phyloP scores from a whole-genome alignment of 352 stramenopile species.

The Phytophthora uliginosa region DNA sequence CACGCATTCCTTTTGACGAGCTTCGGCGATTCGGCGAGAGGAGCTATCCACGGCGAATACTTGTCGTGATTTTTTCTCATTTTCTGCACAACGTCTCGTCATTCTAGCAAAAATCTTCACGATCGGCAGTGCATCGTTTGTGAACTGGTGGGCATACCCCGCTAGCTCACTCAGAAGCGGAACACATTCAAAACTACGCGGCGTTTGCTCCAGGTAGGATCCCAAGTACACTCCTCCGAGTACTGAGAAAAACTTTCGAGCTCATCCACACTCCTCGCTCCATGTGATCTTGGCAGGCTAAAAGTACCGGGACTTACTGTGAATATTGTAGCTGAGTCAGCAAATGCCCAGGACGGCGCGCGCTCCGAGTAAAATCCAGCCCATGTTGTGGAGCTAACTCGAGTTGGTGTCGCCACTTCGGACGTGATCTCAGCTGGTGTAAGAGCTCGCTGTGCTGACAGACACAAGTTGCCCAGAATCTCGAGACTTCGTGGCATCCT shows the following conservation, averaged over 20 bases:
- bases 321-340: constrained; percentile 12
- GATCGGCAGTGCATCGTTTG: constrained; percentile 7
- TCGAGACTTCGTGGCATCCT: constrained; percentile 47
- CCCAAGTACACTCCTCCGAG: constrained; percentile 49
- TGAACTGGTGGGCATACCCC: constrained; percentile 41
- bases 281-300: constrained; percentile 18
- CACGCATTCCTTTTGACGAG: constrained; percentile 53
- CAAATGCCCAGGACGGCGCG: constrained; percentile 7
- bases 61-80: background rate
- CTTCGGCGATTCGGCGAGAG: constrained; percentile 1
- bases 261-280: constrained; percentile 23
- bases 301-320: constrained; percentile 24
- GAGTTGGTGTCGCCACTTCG: background rate
- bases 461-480: constrained; percentile 47
- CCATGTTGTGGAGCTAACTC: constrained; percentile 27
- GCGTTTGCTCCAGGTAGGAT: constrained; percentile 43
- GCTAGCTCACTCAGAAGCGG: constrained; percentile 47
- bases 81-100: constrained; percentile 39
- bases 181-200: constrained; percentile 36
- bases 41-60: background rate
- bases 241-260: constrained; percentile 28
- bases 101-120: constrained; percentile 37
- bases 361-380: constrained; percentile 26
- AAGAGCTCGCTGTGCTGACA: constrained; percentile 42
- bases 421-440: background rate